Evolutionary conservation across 2,329 filamentous ascomycete species (phyloP).

Genomic region (Fusarium hostae): DNA sequence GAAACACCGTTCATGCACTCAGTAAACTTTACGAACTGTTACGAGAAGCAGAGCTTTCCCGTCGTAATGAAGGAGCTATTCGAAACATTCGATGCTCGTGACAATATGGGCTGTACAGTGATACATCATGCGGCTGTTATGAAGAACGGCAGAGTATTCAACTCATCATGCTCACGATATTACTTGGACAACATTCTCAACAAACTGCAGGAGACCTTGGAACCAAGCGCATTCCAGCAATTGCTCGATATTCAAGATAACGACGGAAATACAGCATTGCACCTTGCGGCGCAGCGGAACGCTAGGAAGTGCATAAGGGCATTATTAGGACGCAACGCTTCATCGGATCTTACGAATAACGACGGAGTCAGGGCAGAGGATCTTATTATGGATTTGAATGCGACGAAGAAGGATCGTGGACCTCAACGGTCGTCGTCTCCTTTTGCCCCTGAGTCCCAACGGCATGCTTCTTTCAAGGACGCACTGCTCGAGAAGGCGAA

Average conservation of each 20-base stretch:
- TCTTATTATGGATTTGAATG: constrained; percentile 81
- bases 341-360: constrained; percentile 83
- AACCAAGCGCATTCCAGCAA: constrained; percentile 79
- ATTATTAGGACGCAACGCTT: constrained; percentile 81
- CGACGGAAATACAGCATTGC: constrained; percentile 87
- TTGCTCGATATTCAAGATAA: constrained; percentile 85
- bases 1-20: constrained; percentile 96
- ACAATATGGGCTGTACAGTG: constrained; percentile 85
- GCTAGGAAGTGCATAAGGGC: constrained; percentile 90
- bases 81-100: constrained; percentile 81
- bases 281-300: constrained; percentile 80
- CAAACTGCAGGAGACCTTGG: constrained; percentile 81
- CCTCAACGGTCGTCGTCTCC: constrained; percentile 81
- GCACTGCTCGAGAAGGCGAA: constrained; percentile 56
- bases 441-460: constrained; percentile 71
- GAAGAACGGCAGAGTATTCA: constrained; percentile 81
- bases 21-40: constrained; percentile 96
- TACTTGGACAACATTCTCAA: constrained; percentile 93
- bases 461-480: constrained; percentile 64
- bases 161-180: constrained; percentile 89
- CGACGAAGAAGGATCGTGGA: constrained; percentile 71
- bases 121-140: constrained; percentile 95
- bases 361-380: constrained; percentile 87
- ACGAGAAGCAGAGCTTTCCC: constrained; percentile 91
- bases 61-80: constrained; percentile 85